Conservation (phyloP, 2,329 filamentous ascomycete species). For the Cercospora brassicicola region DNA sequence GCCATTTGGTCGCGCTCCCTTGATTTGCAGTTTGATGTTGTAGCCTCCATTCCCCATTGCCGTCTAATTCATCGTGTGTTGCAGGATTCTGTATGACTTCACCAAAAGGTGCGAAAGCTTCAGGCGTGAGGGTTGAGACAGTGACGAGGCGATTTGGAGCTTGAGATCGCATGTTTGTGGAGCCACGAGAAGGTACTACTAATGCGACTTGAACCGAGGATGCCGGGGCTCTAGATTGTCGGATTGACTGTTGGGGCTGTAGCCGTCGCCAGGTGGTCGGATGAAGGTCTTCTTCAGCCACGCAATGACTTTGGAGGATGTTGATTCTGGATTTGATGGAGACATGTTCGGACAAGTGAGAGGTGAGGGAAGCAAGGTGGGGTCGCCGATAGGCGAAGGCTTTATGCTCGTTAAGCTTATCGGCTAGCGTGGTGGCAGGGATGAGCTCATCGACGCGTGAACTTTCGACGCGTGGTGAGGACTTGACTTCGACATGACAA, state of each 20-base stretch:
- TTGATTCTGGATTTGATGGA: background rate
- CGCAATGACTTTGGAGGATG: constrained; percentile 20
- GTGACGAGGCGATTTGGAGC: background rate
- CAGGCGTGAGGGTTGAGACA: constrained; percentile 39
- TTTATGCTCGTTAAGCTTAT: constrained; percentile 4
- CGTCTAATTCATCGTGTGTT: constrained; percentile 45
- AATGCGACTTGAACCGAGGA: constrained; percentile 43
- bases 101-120: constrained; percentile 75
- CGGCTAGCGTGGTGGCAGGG: background rate
- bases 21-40: constrained; percentile 71
- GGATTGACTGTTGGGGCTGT: constrained; percentile 15
- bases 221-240: constrained; percentile 42
- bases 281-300: constrained; percentile 27
- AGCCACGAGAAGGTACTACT: background rate
- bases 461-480: constrained; percentile 7
- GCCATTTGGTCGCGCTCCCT: constrained; percentile 83
- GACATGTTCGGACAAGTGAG: constrained; percentile 6
- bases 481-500: background rate
- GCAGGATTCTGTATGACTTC: constrained; percentile 71
- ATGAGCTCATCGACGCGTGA: constrained; percentile 10
- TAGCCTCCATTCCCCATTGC: constrained; percentile 31
- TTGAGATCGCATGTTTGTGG: constrained; percentile 8
- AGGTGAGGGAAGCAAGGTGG: constrained; percentile 12
- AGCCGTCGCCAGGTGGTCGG: constrained; percentile 15
- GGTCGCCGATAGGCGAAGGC: constrained; percentile 2